These are phyloP conservation scores for Pichia nanzhaoensis DNA, from an alignment of 805 yeast genomes.

Conservation along the genomic window DNA sequence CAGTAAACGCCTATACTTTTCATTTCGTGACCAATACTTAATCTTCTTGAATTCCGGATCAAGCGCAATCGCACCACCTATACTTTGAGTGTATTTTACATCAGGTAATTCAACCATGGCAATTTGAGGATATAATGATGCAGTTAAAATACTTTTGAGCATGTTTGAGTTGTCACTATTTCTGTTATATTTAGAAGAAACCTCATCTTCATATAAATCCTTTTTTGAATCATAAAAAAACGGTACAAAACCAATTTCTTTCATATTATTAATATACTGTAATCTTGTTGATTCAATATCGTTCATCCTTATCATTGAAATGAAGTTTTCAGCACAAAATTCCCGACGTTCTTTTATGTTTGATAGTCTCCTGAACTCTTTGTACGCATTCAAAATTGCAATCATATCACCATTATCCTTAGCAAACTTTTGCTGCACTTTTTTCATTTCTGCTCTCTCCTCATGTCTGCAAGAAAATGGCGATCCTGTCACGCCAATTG, in stretches of 20 bases:
- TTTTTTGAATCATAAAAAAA: slow-evolving; percentile 33
- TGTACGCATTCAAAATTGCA: slow-evolving; percentile 55
- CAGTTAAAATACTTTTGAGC: slow-evolving; percentile 63
- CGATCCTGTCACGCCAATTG: slow-evolving; percentile 63
- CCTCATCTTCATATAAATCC: neutral
- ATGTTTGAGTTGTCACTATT: slow-evolving; percentile 46
- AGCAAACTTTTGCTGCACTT: slow-evolving; percentile 33
- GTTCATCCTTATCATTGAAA: slow-evolving; percentile 58
- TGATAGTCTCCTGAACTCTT: slow-evolving; percentile 38
- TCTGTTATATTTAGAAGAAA: slow-evolving; percentile 35
- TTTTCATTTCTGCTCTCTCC: slow-evolving; percentile 56
- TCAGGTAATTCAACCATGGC: slow-evolving; percentile 81
- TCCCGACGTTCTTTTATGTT: slow-evolving; percentile 30
- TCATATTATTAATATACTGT: slow-evolving; percentile 64
- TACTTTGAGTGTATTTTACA: slow-evolving; percentile 60
- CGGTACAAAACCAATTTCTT: slow-evolving; percentile 74
- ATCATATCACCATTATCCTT: slow-evolving; percentile 69
- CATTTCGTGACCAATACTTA: slow-evolving; percentile 68
- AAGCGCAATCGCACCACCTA: slow-evolving; percentile 75
- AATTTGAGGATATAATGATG: slow-evolving; percentile 76
- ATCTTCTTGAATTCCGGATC: slow-evolving; percentile 75
- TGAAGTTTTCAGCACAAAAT: slow-evolving; percentile 47
- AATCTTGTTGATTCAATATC: slow-evolving; percentile 66
- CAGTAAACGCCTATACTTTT: slow-evolving; percentile 34
- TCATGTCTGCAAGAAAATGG: slow-evolving; percentile 65